Base-by-base conservation (phyloP, 768 basidiomycete genomes). In the Tylopilus felleus region DNA sequence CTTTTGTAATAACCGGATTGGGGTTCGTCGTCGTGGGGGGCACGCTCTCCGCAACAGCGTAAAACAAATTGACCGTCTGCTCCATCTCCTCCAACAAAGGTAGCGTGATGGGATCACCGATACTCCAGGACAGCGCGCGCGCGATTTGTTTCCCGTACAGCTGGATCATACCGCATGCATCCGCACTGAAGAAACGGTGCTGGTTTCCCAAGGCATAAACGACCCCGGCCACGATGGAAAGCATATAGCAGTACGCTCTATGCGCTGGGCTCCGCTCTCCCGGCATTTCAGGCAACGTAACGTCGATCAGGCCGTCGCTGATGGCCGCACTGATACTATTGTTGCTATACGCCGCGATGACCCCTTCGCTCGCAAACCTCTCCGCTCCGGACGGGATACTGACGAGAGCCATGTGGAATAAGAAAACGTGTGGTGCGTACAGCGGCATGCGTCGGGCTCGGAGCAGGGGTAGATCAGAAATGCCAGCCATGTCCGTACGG, bases 371-470 rank as follows among this genome's bases (percentile, higher is more conserved):
- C 5, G 93, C 92, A 23, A 97, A 80, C 53, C 88, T 75, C 67
- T 96, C 93, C 0, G 94, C 93, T 0, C 90, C 85, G 1, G 81
- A 78, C 0, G 86, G 81, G 49, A 89, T 79, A 54, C 82, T 82
- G 16, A 88, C 90, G 19, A 97, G 72, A 1, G 90, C 82, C 76
- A 93, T 87, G 64, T 96, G 93, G 74, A 97, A 90, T 28, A 86
- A 74, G 50, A 97, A 81, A 52, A 96, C 75, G 61, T 90, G 87
- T 0, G 88, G 83, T 0, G 87, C 77, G 63, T 92, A 92, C 25
- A 88, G 71, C 13, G 89, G 81, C 64, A 82, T 77, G 51, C 84
- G 85, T 42, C 82, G 80, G 1, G 79, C 64, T 21, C 86, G 74
- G 17, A 90, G 77, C 12, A 86, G 71, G 2, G 82, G 74, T 1